Conservation (phyloP, 2,329 filamentous ascomycete species). For the Ophiostoma ips region DNA sequence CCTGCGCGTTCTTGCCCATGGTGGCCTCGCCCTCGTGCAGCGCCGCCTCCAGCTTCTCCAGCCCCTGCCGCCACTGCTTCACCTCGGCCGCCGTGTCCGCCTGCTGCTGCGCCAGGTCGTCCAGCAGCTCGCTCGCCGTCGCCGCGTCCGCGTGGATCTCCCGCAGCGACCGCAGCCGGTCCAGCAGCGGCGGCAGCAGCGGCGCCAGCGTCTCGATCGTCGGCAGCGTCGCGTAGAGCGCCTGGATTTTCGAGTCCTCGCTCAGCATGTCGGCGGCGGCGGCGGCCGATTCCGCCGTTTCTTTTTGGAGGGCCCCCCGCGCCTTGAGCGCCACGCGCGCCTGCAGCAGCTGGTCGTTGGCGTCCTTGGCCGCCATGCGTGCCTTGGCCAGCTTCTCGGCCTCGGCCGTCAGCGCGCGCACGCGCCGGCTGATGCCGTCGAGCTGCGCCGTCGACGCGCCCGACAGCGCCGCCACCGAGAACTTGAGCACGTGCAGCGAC, state of each 20-base stretch:
- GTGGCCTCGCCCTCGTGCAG: conserved; percentile 55
- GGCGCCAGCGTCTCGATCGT: conserved; percentile 80
- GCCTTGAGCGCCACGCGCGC: conserved; percentile 14
- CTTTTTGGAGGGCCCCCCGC: conserved; percentile 43
- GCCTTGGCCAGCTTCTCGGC: conserved; percentile 57
- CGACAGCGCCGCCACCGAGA: conserved; percentile 63
- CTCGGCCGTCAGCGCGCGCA: conserved; percentile 57
- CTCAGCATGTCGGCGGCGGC: conserved; percentile 32
- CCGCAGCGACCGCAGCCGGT: conserved; percentile 69
- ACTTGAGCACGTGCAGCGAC: conserved; percentile 65
- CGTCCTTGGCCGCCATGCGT: conserved; percentile 45
- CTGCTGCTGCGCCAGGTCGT: conserved; percentile 65
- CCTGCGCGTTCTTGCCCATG: conserved; percentile 66
- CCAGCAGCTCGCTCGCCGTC: conserved; percentile 62
- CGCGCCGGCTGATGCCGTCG: conserved; percentile 55
- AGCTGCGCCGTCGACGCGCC: conserved; percentile 59
- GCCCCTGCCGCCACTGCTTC: conserved; percentile 68
- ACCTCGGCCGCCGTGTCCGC: conserved; percentile 73
- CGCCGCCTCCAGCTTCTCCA: conserved; percentile 64
- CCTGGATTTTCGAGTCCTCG: conserved; percentile 75
- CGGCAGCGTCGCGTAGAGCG: conserved; percentile 73
- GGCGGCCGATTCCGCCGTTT: conserved; percentile 23
- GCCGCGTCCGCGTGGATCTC: conserved; percentile 80
- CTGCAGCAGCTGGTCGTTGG: conserved; percentile 43
- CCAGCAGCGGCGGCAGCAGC: conserved; percentile 69